These are phyloP conservation scores for Cruciata laevipes DNA, from an alignment of 257 asterid species.

Conservation along the genomic window DNA sequence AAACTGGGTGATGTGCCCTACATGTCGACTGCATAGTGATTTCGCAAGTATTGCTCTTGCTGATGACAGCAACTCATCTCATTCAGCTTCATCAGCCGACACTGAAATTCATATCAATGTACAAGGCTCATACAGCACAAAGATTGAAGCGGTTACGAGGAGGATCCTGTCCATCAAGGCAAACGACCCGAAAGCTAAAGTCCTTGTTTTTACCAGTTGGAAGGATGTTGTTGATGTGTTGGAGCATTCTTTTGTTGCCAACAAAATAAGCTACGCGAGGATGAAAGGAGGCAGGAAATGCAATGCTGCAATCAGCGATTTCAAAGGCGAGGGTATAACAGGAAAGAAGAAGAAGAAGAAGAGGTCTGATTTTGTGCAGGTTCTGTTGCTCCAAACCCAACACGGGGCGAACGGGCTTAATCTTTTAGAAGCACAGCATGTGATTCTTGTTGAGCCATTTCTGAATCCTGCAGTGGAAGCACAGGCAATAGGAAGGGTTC, in stretches of 20 bases:
- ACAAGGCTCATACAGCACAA: conserved; percentile 91
- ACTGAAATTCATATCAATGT: conserved; percentile 54
- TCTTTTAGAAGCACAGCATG: conserved; percentile 95
- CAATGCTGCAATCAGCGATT: conserved; percentile 67
- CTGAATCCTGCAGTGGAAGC: conserved; percentile 98
- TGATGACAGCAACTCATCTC: conserved; percentile 51
- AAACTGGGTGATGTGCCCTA: conserved; percentile 79
- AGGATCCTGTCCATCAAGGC: conserved; percentile 73
- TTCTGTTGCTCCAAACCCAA: too few relatives aligned
- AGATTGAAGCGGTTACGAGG: conserved; percentile 94
- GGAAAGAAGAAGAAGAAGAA: conserved; percentile 28
- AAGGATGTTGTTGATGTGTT: conserved; percentile 92
- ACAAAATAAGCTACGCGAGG: conserved; percentile 61
- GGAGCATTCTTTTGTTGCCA: conserved; percentile 80
- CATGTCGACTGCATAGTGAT: conserved; percentile 75
- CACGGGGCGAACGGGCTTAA: conserved; percentile 93
- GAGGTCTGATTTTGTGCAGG: conserved; percentile 54
- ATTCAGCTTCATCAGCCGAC: conserved; percentile 21
- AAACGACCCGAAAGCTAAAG: conserved; percentile 48
- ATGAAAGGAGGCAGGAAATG: conserved; percentile 99
- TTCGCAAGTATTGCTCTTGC: conserved; percentile 78
- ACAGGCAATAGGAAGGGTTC: conserved; percentile 96
- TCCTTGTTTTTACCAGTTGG: conserved; percentile 90
- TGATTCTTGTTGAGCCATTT: conserved; percentile 84
- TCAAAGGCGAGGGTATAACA: conserved; percentile 48